Conservation (phyloP, 192 early-diverging fungal genomes). For the Coemansia sp. region DNA sequence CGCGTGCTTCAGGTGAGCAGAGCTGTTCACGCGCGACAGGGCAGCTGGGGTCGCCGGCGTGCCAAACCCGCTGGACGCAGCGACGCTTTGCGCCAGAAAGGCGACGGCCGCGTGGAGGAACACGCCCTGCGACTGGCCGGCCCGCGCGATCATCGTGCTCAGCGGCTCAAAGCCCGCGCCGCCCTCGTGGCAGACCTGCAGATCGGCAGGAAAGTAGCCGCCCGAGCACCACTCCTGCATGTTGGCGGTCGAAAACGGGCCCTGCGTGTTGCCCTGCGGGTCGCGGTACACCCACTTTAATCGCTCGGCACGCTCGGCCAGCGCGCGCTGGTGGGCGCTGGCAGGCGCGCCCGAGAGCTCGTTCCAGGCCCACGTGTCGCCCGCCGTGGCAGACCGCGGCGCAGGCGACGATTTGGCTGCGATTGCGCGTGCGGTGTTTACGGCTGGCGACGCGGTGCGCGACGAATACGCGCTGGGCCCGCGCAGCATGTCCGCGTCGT, state of each 20-base stretch:
- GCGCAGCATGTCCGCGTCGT: slow-evolving; percentile 30
- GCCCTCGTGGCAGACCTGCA: slow-evolving; percentile 81
- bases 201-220: slow-evolving; percentile 77
- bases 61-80: slow-evolving; percentile 14
- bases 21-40: slow-evolving; percentile 30
- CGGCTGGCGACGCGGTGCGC: slow-evolving; percentile 11
- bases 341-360: slow-evolving; percentile 11
- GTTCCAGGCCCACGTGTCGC: slow-evolving; percentile 18
- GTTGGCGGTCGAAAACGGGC: slow-evolving; percentile 81
- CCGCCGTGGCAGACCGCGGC: background rate
- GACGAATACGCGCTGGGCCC: slow-evolving; percentile 2
- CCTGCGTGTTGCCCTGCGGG: slow-evolving; percentile 81
- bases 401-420: background rate
- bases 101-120: slow-evolving; percentile 59
- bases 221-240: slow-evolving; percentile 96
- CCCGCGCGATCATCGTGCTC: slow-evolving; percentile 60
- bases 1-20: slow-evolving; percentile 2
- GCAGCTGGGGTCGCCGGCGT: slow-evolving; percentile 29
- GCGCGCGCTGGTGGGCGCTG: slow-evolving; percentile 8
- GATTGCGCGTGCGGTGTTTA: too few species aligned
- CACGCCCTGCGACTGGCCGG: slow-evolving; percentile 66
- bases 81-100: slow-evolving; percentile 8
- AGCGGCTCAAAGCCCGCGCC: slow-evolving; percentile 79
- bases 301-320: slow-evolving; percentile 42
- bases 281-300: slow-evolving; percentile 81